Conservation (phyloP, 2,329 filamentous ascomycete species). For the Penicillium freii region DNA sequence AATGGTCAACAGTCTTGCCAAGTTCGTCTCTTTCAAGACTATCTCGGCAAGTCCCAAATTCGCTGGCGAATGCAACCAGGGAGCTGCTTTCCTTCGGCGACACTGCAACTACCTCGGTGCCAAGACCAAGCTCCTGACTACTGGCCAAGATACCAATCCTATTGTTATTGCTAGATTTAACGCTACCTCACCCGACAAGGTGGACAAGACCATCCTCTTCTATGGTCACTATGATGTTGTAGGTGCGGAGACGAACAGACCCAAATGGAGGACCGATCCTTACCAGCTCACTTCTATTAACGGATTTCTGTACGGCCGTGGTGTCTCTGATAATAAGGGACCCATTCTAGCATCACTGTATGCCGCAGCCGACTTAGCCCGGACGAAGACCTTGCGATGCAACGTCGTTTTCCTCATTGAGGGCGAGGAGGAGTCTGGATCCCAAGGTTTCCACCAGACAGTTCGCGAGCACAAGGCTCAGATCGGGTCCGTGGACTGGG, state of each 20-base stretch:
- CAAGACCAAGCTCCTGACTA: conserved; percentile 84
- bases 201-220: conserved; percentile 84
- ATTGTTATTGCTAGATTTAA: conserved; percentile 90
- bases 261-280: conserved; percentile 83
- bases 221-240: conserved; percentile 99
- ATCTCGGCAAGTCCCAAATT: conserved; percentile 84
- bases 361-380: conserved; percentile 83
- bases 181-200: conserved; percentile 64
- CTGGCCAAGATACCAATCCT: conserved; percentile 76
- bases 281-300: conserved; percentile 87
- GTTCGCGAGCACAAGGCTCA: conserved; percentile 75
- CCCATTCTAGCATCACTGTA: conserved; percentile 92
- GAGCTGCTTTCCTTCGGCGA: conserved; percentile 83
- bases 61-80: conserved; percentile 86
- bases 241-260: conserved; percentile 75
- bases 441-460: conserved; percentile 81
- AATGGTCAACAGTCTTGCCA: conserved; percentile 68
- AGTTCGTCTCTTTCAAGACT: conserved; percentile 89
- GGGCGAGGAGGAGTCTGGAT: conserved; percentile 94
- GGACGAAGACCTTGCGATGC: conserved; percentile 77
- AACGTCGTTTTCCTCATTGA: conserved; percentile 95
- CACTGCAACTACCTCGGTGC: conserved; percentile 92
- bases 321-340: conserved; percentile 97
- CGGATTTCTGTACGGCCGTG: conserved; percentile 90
- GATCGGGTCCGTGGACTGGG: conserved; percentile 91